Evolutionary conservation across 2,329 filamentous ascomycete genomes (phyloP).

Genomic region (Penicillium occitanis): DNA sequence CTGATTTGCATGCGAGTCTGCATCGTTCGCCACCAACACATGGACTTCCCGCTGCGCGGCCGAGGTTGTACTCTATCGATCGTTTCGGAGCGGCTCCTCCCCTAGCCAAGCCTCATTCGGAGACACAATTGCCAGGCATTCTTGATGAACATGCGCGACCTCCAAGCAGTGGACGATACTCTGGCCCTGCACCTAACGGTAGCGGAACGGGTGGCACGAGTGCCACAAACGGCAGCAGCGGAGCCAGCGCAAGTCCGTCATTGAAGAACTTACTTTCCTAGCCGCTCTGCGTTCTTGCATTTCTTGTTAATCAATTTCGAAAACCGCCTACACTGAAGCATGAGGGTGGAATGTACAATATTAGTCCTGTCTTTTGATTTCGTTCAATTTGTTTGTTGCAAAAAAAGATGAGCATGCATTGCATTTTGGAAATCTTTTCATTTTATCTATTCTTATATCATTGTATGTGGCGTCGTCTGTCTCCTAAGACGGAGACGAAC

Average conservation of each 20-base stretch:
- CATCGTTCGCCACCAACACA: slow-evolving; percentile 38
- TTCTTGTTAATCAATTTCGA: slow-evolving; percentile 1
- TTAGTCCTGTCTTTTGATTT: background rate
- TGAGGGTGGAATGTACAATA: slow-evolving; percentile 14
- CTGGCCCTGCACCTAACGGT: slow-evolving; percentile 27
- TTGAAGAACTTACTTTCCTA: slow-evolving; percentile 71
- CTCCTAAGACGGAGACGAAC: background rate
- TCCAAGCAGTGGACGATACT: slow-evolving; percentile 31
- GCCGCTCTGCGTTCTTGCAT: slow-evolving; percentile 19
- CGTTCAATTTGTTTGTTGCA: slow-evolving; percentile 5
- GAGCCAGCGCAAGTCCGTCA: slow-evolving; percentile 76
- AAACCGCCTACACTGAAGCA: background rate
- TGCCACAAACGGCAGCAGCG: slow-evolving; percentile 37
- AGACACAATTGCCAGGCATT: slow-evolving; percentile 37
- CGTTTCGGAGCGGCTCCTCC: slow-evolving; percentile 39
- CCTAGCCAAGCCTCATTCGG: slow-evolving; percentile 35
- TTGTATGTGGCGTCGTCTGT: background rate
- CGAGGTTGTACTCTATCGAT: slow-evolving; percentile 41
- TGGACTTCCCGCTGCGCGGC: slow-evolving; percentile 35
- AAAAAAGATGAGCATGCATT: slow-evolving; percentile 11
- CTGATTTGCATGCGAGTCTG: slow-evolving; percentile 38
- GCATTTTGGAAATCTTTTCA: background rate
- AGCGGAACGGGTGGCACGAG: background rate
- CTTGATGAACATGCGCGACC: slow-evolving; percentile 24
- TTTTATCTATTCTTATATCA: slow-evolving; percentile 12